Conservation (phyloP, 345 rosid genomes). For the Bruguiera sexangula region DNA sequence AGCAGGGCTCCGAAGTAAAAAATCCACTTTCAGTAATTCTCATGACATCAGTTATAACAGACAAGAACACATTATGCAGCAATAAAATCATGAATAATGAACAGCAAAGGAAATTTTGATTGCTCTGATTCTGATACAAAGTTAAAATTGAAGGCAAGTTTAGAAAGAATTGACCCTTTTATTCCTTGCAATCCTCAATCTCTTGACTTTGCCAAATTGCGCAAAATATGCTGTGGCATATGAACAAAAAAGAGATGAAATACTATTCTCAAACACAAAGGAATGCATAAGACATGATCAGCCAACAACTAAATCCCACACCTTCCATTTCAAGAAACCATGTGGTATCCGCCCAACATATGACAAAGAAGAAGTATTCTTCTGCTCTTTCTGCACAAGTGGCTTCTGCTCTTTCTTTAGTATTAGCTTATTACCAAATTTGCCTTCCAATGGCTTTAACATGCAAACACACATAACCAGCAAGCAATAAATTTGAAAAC, state of each 20-base stretch:
- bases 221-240: slow-evolving; percentile 54
- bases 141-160: neutral
- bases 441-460: slow-evolving; percentile 77
- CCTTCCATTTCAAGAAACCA: slow-evolving; percentile 96
- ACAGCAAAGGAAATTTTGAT: no score
- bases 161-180: slow-evolving; percentile 50
- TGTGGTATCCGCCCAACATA: slow-evolving; percentile 94
- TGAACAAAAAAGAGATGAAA: neutral
- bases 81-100: no score
- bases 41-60: no score
- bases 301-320: slow-evolving; percentile 2
- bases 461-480: neutral
- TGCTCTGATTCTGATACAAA: neutral
- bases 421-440: slow-evolving; percentile 47
- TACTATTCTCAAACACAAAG: neutral
- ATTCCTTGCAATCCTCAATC: slow-evolving; percentile 76
- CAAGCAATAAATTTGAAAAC: neutral
- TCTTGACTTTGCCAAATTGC: slow-evolving; percentile 81
- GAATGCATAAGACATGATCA: neutral
- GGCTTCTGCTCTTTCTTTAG: slow-evolving; percentile 21
- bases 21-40: no score
- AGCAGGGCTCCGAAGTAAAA: no score
- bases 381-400: slow-evolving; percentile 11
- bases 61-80: no score
- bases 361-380: slow-evolving; percentile 49